Base-by-base conservation (phyloP, 441 rosid species). In the Metrosideros polymorpha region DNA sequence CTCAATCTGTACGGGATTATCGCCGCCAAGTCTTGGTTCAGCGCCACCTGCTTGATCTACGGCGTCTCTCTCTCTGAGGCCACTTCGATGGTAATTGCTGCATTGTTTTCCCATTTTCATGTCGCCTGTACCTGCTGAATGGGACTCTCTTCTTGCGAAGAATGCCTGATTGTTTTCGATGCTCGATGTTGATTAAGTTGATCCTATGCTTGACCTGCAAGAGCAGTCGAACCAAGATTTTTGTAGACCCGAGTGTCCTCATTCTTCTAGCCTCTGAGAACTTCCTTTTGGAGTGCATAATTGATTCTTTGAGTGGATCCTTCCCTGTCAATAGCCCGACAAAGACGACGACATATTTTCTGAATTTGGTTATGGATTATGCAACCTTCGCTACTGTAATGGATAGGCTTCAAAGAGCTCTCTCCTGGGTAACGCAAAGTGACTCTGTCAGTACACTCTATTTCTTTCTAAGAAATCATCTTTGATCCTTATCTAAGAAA, bases 41-140 rank as follows among this genome's bases (percentile, higher is more conserved):
- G 87, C 88, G 96, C 95, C 86, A 92, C 97, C 56, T 97, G 98
- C 92, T 90, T 96, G 90, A 85, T 96, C 87, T 93, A 91, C 82
- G 99, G 99, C 83, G 95, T 90, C 89, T 94, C 96, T 45, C 94
- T 90, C 89, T 94, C 96, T 45, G 52, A 87, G 49, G 61, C 91
- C 17, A 91, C 98, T 86, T 88, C 97, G 79, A 94, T 93, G 99
- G 99, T 96, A 94, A 84, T 18, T 83, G 35, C 15, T n/a, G 12
- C 43, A 13, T 85, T 39, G 22, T 43, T 35, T 77, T 30, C 29
- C 47, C 83, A 18, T 43, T 51, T n/a, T 77, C 51, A 12, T 61
- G 32, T 56, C 22, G 25, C 4, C 82, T 53, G 83, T 49, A 57
- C 47, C 77, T 35, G 79, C 85, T 87, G 83, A 9, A 42, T 66